phyloP scores from a whole-genome alignment of 1,139 yeast species.

The Saccharomyces pastorianus region DNA sequence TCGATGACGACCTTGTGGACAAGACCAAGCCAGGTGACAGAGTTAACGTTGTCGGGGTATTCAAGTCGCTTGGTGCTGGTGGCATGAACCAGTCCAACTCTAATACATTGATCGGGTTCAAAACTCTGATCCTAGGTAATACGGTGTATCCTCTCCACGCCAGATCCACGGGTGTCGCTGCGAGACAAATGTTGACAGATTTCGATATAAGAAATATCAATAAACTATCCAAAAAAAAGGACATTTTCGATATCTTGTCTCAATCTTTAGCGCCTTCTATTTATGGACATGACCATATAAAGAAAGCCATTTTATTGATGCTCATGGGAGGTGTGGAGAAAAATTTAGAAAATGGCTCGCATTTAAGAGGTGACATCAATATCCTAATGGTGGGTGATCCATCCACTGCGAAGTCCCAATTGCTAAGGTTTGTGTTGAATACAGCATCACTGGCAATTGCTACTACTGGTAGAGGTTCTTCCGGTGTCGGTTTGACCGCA shows the following conservation, averaged over 20 bases:
- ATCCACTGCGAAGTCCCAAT: conserved; percentile 94
- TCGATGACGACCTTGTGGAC: conserved; percentile 93
- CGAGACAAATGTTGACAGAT: conserved; percentile 69
- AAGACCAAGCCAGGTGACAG: conserved; percentile 93
- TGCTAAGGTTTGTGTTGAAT: conserved; percentile 84
- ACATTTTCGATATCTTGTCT: conserved; percentile 71
- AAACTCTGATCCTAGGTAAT: conserved; percentile 75
- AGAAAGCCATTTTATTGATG: conserved; percentile 86
- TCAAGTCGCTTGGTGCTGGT: conserved; percentile 84
- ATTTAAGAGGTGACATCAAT: conserved; percentile 95
- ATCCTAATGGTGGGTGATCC: conserved; percentile 98
- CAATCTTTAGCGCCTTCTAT: conserved; percentile 92
- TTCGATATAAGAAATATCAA: conserved; percentile 82
- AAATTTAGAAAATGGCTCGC: conserved; percentile 90
- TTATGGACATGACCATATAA: conserved; percentile 86
- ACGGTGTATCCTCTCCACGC: conserved; percentile 86
- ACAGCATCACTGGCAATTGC: conserved; percentile 95
- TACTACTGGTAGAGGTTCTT: conserved; percentile 97
- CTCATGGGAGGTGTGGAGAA: conserved; percentile 91
- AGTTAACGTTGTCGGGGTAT: conserved; percentile 89
- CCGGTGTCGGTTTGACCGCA: conserved; percentile 99
- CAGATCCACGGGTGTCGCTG: conserved; percentile 76
- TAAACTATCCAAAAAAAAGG: conserved; percentile 56
- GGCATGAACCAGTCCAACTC: conserved; percentile 32
- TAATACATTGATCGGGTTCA: conserved; percentile 59